These are phyloP conservation scores for Haemoproteus tartakovskyi DNA, from an alignment of 169 alveolate species.

Conservation along the genomic window DNA sequence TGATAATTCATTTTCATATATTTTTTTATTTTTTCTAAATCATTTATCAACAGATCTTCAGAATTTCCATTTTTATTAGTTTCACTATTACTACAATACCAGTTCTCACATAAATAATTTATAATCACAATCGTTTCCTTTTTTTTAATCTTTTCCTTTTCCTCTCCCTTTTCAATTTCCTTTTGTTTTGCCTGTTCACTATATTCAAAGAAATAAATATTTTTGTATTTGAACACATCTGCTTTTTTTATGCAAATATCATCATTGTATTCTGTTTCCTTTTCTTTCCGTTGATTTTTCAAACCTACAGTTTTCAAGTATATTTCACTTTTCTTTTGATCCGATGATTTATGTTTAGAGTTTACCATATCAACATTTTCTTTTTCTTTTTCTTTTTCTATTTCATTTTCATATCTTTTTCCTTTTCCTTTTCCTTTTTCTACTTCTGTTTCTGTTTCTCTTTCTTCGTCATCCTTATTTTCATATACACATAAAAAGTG, in stretches of 20 bases:
- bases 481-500: conserved; percentile 35
- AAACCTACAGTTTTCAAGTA: no score
- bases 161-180: neutral
- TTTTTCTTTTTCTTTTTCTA: neutral
- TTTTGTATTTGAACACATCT: conserved; percentile 9
- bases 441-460: neutral
- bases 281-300: no score
- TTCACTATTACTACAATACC: neutral
- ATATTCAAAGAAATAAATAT: conserved; percentile 2
- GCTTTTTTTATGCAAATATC: no score
- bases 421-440: neutral
- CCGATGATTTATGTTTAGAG: neutral
- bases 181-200: neutral
- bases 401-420: no score
- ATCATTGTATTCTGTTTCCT: neutral
- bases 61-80: neutral
- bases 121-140: neutral
- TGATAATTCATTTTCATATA: conserved; percentile 19
- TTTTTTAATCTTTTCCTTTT: neutral
- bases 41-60: neutral
- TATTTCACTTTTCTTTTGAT: neutral
- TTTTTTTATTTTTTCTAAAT: conserved; percentile 10
- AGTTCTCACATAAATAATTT: no score
- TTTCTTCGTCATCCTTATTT: neutral
- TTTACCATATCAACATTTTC: neutral